Base-by-base conservation (phyloP, 495 filamentous ascomycete genomes). In the Viridothelium virens region DNA sequence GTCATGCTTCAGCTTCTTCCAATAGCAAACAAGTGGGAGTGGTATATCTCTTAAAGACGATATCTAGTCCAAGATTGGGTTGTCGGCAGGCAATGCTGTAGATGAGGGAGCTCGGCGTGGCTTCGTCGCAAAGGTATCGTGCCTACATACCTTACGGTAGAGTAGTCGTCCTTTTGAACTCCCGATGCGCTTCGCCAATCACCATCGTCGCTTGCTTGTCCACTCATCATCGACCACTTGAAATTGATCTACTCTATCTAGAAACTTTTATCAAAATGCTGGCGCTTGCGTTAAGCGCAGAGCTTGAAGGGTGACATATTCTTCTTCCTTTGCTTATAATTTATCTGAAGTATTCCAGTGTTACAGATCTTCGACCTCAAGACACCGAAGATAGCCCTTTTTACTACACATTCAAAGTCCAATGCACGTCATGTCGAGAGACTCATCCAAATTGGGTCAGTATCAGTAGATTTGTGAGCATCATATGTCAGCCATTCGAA, bases 351-450 rank as follows among this genome's bases (percentile, higher is more conserved):
- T 63, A 44, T n/a, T 50, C 59, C 70, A 97, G 95, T 9, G 91
- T 99, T 25, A 96, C 92, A 62, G 86, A 91, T 68, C 87, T 99
- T 63, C 86, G 85, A 64, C 95, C 94, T 1, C 79, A 87, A 67
- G 94, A 99, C 76, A 89, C 87, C 2, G 78, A 82, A 62, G 89
- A 89, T 5, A 84, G 82, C 64, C 91, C 91, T 0, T 97, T 96
- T 79, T 94, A 85, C 80, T 99, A 95, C 80, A 96, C 89, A 61
- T 97, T 99, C 84, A 91, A 88, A 72, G 93, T 99, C 50, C 89
- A 96, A 80, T 99, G 94, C 76, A 96, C 89, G 11, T 96, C 92
- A 34, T 99, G 94, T 75, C 84, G 90, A 62, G 94, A 99, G 78
- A 85, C 79, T 0, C 95, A 99, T 75, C 85, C 89, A 2, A 99